A percentile compares a stretch with the other conserved stretches of the same genome.
These are phyloP conservation scores for Phragmites australis DNA, from an alignment of 176 grass and related monocot genomes.

Conservation along the genomic window DNA sequence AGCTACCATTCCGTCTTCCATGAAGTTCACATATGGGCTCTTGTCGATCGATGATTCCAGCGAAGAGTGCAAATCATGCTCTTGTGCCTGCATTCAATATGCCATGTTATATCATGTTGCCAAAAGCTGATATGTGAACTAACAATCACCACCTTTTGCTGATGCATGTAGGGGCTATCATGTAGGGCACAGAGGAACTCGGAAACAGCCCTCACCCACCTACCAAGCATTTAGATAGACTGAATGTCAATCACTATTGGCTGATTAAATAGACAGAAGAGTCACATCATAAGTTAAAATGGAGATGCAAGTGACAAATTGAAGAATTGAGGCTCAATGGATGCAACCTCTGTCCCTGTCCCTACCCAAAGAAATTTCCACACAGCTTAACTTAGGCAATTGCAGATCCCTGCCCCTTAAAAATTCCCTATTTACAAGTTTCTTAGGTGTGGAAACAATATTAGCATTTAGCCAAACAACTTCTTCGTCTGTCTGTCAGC, in stretches of 20 bases:
- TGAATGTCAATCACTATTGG: neutral
- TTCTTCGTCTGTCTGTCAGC: no score
- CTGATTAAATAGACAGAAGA: neutral
- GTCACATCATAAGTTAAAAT: neutral
- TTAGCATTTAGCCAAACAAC: conserved; percentile 13
- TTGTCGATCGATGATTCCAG: conserved; percentile 73
- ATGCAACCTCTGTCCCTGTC: neutral
- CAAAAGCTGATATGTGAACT: conserved; percentile 17
- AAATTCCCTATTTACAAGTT: neutral
- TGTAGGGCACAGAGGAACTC: conserved; percentile 80
- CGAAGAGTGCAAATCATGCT: conserved; percentile 46
- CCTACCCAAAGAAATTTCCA: neutral
- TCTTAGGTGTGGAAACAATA: neutral
- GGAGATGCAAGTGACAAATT: neutral
- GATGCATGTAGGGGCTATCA: conserved; percentile 73
- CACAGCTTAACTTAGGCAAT: neutral
- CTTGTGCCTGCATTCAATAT: conserved; percentile 49
- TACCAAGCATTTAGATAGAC: conserved; percentile 39
- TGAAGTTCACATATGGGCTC: conserved; percentile 84
- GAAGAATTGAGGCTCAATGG: neutral
- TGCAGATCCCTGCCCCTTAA: neutral
- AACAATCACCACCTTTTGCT: conserved; percentile 57
- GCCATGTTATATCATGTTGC: conserved; percentile 34
- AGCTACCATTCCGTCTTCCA: conserved; percentile 80
- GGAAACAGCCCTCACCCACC: conserved; percentile 71